Percentiles rank a stretch among this genome's conserved stretches.
These are phyloP conservation scores for Hylodesmum podocarpum DNA, from an alignment of 306 rosid genomes.

Conservation along the genomic window DNA sequence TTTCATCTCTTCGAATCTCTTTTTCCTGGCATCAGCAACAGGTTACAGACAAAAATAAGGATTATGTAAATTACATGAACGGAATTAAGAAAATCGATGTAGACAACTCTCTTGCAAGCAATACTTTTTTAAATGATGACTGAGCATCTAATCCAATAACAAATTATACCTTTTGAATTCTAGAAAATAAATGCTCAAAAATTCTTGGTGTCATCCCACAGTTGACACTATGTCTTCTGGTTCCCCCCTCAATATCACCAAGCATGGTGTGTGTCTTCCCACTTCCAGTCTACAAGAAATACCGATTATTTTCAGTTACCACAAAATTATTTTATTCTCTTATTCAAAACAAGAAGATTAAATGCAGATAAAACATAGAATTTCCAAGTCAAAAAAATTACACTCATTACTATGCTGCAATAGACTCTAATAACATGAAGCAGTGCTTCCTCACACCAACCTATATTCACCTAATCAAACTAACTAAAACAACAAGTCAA, in stretches of 20 bases:
- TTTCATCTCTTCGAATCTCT: slow-evolving; percentile 86
- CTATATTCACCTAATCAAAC: neutral
- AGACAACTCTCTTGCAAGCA: neutral
- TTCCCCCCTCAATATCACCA: slow-evolving; percentile 96
- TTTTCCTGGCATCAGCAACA: slow-evolving; percentile 62
- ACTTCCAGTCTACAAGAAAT: slow-evolving; percentile 79
- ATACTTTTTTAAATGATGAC: neutral
- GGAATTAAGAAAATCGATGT: slow-evolving; percentile 8
- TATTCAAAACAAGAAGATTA: neutral
- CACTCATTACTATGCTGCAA: neutral
- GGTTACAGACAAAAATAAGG: neutral
- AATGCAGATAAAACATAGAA: neutral
- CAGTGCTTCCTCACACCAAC: neutral
- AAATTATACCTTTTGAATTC: slow-evolving; percentile 83
- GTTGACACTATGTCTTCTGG: slow-evolving; percentile 94
- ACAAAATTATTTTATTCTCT: neutral
- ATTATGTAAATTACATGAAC: slow-evolving; percentile 4
- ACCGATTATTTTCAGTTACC: slow-evolving; percentile 13
- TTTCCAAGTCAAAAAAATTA: neutral
- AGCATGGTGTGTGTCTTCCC: slow-evolving; percentile 99
- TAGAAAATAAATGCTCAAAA: slow-evolving; percentile 83
- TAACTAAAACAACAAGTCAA: slow-evolving; percentile 14
- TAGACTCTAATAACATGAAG: neutral
- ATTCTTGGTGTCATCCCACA: slow-evolving; percentile 99
- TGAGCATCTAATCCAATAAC: neutral